These are phyloP conservation scores for Dictyostelium capitatum DNA, from an alignment of 78 protist species.

Conservation along the genomic window DNA sequence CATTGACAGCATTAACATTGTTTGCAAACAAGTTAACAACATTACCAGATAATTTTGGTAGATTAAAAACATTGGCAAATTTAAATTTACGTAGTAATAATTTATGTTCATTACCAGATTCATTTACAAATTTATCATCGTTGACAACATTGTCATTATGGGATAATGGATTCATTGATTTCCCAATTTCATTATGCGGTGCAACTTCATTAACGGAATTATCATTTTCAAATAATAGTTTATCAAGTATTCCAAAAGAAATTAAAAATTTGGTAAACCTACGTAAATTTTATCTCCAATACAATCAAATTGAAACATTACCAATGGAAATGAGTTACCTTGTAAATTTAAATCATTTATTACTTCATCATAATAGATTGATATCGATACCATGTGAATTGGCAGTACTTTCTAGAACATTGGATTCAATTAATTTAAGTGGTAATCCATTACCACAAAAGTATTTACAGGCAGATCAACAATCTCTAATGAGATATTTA, in stretches of 20 bases:
- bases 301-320: conserved; percentile 49
- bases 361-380: conserved; percentile 49
- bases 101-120: conserved; percentile 30
- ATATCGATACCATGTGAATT: conserved; percentile 41
- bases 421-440: conserved; percentile 42
- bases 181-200: conserved; percentile 20
- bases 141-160: conserved; percentile 35
- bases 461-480: conserved; percentile 8
- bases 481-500: not conserved
- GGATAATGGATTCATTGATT: conserved; percentile 53
- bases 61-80: conserved; percentile 1
- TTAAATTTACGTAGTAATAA: conserved; percentile 44
- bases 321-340: conserved; percentile 64
- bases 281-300: conserved; percentile 53
- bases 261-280: conserved; percentile 6
- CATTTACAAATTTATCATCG: not conserved
- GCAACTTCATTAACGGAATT: conserved; percentile 18
- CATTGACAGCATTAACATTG: conserved; percentile 28
- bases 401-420: not conserved
- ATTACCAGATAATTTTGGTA: conserved; percentile 45
- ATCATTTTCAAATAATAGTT: conserved; percentile 38
- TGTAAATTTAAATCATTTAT: conserved; percentile 15
- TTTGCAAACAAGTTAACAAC: conserved; percentile 14
- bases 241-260: not conserved
- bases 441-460: conserved; percentile 52